phyloP scores from a whole-genome alignment of 306 rosid genomes.

The Prunus davidiana region DNA sequence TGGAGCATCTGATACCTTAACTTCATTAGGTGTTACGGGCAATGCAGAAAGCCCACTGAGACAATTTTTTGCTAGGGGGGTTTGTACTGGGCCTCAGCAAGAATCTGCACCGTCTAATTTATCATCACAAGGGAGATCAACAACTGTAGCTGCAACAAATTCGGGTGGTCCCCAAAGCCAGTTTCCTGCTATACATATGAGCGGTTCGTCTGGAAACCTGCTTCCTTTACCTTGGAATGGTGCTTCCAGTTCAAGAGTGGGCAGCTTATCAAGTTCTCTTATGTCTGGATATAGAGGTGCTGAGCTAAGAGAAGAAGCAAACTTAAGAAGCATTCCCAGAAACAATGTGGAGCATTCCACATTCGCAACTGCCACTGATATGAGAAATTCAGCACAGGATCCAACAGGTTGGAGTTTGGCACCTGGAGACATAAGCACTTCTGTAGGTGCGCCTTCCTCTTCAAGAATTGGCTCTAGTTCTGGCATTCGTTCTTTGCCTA shows the following conservation, averaged over 20 bases:
- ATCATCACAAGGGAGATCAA: constrained; percentile 55
- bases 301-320: constrained; percentile 47
- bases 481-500: constrained; percentile 39
- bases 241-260: constrained; percentile 45
- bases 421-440: constrained; percentile 43
- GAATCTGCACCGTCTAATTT: constrained; percentile 55
- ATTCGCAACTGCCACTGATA: constrained; percentile 36
- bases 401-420: constrained; percentile 49
- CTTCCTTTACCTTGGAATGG: constrained; percentile 55
- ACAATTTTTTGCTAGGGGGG: constrained; percentile 42
- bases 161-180: constrained; percentile 44
- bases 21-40: constrained; percentile 42
- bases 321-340: constrained; percentile 41
- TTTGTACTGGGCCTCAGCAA: constrained; percentile 38
- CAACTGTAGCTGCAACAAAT: constrained; percentile 49
- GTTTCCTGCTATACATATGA: constrained; percentile 32
- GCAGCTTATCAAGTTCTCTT: constrained; percentile 45
- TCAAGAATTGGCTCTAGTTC: constrained; percentile 58
- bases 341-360: constrained; percentile 42
- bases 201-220: constrained; percentile 26
- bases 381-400: constrained; percentile 45
- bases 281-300: constrained; percentile 45
- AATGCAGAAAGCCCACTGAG: constrained; percentile 45
- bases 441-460: constrained; percentile 53
- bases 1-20: constrained; percentile 44